Evolutionary conservation across 768 basidiomycete species (phyloP).

Genomic region (Scleroderma bovista): DNA sequence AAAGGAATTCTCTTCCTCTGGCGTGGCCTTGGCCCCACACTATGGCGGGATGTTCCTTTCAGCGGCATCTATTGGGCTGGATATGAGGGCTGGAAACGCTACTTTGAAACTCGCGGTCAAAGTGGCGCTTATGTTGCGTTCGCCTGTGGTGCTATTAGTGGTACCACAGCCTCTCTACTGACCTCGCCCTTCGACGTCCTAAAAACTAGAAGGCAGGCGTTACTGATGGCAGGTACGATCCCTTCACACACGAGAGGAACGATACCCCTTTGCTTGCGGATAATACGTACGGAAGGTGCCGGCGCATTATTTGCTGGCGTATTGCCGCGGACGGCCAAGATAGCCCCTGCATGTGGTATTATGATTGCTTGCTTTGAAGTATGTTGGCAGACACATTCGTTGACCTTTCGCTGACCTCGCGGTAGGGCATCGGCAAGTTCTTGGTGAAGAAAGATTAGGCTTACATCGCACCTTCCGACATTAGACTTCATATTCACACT

Average conservation of each 20-base stretch:
- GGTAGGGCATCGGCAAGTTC: conserved; percentile 54
- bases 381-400: conserved; percentile 11
- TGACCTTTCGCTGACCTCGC: conserved; percentile 9
- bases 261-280: conserved; percentile 58
- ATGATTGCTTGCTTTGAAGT: conserved; percentile 98
- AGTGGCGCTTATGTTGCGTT: conserved; percentile 72
- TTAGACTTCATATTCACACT: conserved; percentile 26
- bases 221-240: conserved; percentile 56
- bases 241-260: conserved; percentile 40
- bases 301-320: conserved; percentile 80
- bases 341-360: conserved; percentile 95
- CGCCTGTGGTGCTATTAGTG: conserved; percentile 84
- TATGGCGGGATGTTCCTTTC: conserved; percentile 98
- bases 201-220: conserved; percentile 89
- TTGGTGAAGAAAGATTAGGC: conserved; percentile 34
- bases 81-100: conserved; percentile 78
- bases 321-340: conserved; percentile 86
- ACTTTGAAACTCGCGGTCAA: conserved; percentile 47
- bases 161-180: conserved; percentile 77
- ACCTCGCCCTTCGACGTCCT: conserved; percentile 97
- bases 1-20: conserved; percentile 74
- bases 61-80: conserved; percentile 96
- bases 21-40: conserved; percentile 85
- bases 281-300: conserved; percentile 74
- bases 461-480: conserved; percentile 13